phyloP scores from a whole-genome alignment of 2,329 filamentous ascomycete genomes.

The Cercospora citrullina region DNA sequence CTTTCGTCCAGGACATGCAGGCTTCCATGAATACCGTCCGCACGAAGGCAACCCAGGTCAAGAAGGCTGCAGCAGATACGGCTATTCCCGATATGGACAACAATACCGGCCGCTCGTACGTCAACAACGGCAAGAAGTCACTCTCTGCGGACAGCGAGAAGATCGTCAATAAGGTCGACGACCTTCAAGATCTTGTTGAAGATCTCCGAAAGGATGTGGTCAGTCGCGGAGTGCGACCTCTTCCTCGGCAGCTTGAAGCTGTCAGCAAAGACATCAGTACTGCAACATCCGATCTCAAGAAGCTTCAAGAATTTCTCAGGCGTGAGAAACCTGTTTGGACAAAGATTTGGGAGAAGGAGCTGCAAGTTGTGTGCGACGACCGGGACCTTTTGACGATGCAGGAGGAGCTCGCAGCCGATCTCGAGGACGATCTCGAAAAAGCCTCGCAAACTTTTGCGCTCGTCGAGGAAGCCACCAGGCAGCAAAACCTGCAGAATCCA shows the following conservation, averaged over 20 bases:
- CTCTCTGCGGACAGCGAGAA: constrained; percentile 85
- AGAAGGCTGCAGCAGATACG: constrained; percentile 69
- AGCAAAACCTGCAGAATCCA: constrained; percentile 76
- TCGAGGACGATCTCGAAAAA: constrained; percentile 94
- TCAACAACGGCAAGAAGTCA: constrained; percentile 81
- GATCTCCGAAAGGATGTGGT: constrained; percentile 98
- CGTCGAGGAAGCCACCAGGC: constrained; percentile 96
- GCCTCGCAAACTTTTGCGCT: constrained; percentile 89
- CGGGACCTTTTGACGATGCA: constrained; percentile 93
- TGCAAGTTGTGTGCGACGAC: constrained; percentile 94
- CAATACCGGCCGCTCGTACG: constrained; percentile 79
- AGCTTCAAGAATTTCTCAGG: constrained; percentile 88
- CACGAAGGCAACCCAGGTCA: constrained; percentile 77
- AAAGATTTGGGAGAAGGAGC: constrained; percentile 98
- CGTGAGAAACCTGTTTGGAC: constrained; percentile 96
- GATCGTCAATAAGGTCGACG: constrained; percentile 88
- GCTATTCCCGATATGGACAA: constrained; percentile 70
- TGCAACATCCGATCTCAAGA: constrained; percentile 83
- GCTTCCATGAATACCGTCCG: constrained; percentile 83
- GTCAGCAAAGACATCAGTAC: constrained; percentile 84
- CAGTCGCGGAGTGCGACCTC: constrained; percentile 81
- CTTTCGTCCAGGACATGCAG: constrained; percentile 84
- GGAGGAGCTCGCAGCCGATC: constrained; percentile 88
- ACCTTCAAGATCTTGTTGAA: constrained; percentile 95
- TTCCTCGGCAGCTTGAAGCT: constrained; percentile 83